Percentiles rank a stretch among this genome's conserved stretches.
Evolutionary conservation across 495 filamentous ascomycete species (phyloP).

Genomic region (Cladorrhinum samala): DNA sequence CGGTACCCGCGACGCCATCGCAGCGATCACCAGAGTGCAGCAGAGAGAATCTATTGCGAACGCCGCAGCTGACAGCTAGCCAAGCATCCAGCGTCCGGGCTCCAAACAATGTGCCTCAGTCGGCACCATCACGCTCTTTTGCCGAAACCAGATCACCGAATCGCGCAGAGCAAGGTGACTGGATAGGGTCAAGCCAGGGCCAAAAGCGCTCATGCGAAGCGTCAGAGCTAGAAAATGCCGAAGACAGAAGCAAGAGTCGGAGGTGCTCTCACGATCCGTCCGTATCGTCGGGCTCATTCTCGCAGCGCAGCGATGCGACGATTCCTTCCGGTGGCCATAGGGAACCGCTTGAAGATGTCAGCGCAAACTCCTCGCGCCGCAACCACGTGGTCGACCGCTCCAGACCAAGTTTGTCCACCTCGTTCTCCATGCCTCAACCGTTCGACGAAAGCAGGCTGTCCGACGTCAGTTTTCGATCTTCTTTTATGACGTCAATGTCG

Average conservation of each 20-base stretch:
- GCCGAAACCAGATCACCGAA: no score
- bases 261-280: slow-evolving; percentile 3
- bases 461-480: not conserved
- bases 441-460: not conserved
- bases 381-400: slow-evolving; percentile 1
- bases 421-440: slow-evolving; percentile 16
- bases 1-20: not conserved
- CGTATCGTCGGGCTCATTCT: not conserved
- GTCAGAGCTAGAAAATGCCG: not conserved
- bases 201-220: slow-evolving; percentile 13
- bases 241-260: slow-evolving; percentile 8
- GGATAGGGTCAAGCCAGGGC: no score
- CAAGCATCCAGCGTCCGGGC: no score
- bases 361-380: slow-evolving; percentile 6
- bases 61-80: not conserved
- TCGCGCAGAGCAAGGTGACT: no score
- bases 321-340: not conserved
- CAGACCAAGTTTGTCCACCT: not conserved
- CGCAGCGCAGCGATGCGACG: not conserved
- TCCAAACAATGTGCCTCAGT: no score
- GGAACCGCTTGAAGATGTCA: not conserved
- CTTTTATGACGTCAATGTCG: slow-evolving; percentile 14
- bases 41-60: no score
- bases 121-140: no score
- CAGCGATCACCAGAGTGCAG: not conserved